These are phyloP conservation scores for Naganishia antarctica DNA, from an alignment of 768 basidiomycete species.

Conservation along the genomic window DNA sequence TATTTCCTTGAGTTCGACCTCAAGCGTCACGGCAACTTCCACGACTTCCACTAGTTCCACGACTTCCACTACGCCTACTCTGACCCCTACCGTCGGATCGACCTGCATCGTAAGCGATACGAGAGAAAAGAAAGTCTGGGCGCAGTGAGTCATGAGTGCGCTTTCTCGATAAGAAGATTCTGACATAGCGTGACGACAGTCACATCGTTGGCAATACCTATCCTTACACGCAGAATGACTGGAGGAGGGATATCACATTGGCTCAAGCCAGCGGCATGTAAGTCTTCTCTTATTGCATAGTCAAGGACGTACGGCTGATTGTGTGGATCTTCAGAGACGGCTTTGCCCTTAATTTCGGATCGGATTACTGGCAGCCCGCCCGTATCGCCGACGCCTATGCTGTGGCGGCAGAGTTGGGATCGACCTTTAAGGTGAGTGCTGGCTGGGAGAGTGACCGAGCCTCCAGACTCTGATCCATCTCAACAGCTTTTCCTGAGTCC, in stretches of 20 bases:
- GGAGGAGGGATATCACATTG: slow-evolving; percentile 46
- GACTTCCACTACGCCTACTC: not conserved
- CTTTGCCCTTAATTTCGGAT: slow-evolving; percentile 51
- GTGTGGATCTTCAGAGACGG: slow-evolving; percentile 38
- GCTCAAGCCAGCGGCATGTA: slow-evolving; percentile 44
- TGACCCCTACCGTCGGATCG: slow-evolving; percentile 13
- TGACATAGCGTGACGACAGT: not conserved
- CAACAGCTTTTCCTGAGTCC: slow-evolving; percentile 29
- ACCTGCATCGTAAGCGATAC: slow-evolving; percentile 29
- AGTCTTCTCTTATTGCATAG: not conserved
- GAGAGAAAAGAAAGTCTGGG: slow-evolving; percentile 37
- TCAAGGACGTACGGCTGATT: no score
- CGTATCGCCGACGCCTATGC: slow-evolving; percentile 47
- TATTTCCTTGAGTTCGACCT: no score
- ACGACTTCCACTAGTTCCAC: slow-evolving; percentile 13
- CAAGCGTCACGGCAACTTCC: not conserved
- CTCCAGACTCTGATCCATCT: not conserved
- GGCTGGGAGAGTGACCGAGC: not conserved
- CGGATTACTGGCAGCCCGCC: slow-evolving; percentile 44
- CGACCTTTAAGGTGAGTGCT: slow-evolving; percentile 14
- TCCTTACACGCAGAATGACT: slow-evolving; percentile 40
- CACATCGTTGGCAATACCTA: slow-evolving; percentile 49
- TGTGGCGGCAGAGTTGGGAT: slow-evolving; percentile 30
- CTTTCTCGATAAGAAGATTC: no score
- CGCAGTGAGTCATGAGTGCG: slow-evolving; percentile 30